These are phyloP conservation scores for Exophiala phaeomuriformis DNA, from an alignment of 2,329 filamentous ascomycete genomes.

Conservation along the genomic window DNA sequence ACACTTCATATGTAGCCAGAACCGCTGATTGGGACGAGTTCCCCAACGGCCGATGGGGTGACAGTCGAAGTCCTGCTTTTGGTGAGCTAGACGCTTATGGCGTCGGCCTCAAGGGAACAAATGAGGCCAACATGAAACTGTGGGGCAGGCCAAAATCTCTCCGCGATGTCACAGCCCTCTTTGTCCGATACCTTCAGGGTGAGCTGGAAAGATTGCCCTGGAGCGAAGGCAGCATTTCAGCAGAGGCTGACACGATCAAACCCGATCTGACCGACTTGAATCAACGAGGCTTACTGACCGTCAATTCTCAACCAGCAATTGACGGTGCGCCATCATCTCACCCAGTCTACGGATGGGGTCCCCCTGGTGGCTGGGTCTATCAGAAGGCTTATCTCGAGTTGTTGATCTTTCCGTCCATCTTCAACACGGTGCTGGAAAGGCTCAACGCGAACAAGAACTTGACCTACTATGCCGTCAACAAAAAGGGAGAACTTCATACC, in stretches of 20 bases:
- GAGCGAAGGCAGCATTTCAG: slow-evolving; percentile 82
- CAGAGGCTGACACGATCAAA: slow-evolving; percentile 72
- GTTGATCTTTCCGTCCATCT: slow-evolving; percentile 71
- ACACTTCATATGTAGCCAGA: slow-evolving; percentile 88
- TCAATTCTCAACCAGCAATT: slow-evolving; percentile 95
- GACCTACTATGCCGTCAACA: slow-evolving; percentile 91
- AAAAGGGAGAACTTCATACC: slow-evolving; percentile 69
- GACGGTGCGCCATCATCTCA: slow-evolving; percentile 84
- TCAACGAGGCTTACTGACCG: slow-evolving; percentile 76
- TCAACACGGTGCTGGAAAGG: slow-evolving; percentile 67
- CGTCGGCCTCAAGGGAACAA: slow-evolving; percentile 86
- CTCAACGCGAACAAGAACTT: slow-evolving; percentile 72
- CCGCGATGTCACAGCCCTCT: slow-evolving; percentile 72
- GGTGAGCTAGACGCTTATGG: slow-evolving; percentile 92
- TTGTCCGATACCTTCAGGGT: slow-evolving; percentile 76
- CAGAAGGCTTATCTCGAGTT: slow-evolving; percentile 97
- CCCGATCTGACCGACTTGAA: slow-evolving; percentile 74
- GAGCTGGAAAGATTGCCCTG: slow-evolving; percentile 79
- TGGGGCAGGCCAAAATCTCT: slow-evolving; percentile 82
- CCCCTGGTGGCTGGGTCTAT: slow-evolving; percentile 91
- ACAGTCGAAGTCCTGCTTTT: slow-evolving; percentile 91
- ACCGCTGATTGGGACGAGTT: slow-evolving; percentile 99
- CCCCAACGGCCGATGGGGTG: slow-evolving; percentile 96
- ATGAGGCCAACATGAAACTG: slow-evolving; percentile 88
- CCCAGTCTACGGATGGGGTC: slow-evolving; percentile 87